phyloP scores from a whole-genome alignment of 2,329 filamentous ascomycete species.

The Cryphonectria parasitica region DNA sequence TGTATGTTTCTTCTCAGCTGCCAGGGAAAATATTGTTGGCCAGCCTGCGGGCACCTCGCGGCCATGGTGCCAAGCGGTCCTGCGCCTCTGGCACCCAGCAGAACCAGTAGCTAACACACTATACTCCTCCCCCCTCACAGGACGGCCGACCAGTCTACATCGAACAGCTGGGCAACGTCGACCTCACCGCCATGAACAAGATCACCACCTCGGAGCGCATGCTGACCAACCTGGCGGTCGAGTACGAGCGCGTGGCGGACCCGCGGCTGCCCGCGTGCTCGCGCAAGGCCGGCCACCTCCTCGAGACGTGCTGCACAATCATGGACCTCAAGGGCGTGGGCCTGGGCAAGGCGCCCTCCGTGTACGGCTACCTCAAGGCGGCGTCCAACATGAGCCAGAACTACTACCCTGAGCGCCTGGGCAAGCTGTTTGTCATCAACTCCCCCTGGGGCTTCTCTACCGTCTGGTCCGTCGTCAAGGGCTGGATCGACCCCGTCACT shows the following conservation, averaged over 20 bases:
- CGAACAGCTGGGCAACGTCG: slow-evolving; percentile 91
- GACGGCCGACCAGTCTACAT: slow-evolving; percentile 98
- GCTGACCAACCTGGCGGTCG: slow-evolving; percentile 92
- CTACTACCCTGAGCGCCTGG: slow-evolving; percentile 97
- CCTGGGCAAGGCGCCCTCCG: slow-evolving; percentile 76
- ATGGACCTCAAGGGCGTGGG: slow-evolving; percentile 97
- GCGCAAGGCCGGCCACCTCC: slow-evolving; percentile 83
- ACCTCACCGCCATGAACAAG: slow-evolving; percentile 87
- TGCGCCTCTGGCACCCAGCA: not conserved
- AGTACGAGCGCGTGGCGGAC: slow-evolving; percentile 96
- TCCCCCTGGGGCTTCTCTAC: slow-evolving; percentile 92
- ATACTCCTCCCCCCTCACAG: slow-evolving; percentile 49
- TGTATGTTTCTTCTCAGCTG: slow-evolving; percentile 44
- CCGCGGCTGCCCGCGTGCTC: slow-evolving; percentile 94
- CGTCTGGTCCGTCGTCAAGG: slow-evolving; percentile 86
- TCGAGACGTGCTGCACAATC: slow-evolving; percentile 98
- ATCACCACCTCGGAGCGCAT: slow-evolving; percentile 93
- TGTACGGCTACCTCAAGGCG: slow-evolving; percentile 85
- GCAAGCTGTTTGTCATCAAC: slow-evolving; percentile 97
- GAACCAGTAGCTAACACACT: not conserved
- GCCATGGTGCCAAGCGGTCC: not conserved
- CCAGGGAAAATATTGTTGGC: not conserved
- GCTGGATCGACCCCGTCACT: slow-evolving; percentile 95
- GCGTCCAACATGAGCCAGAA: slow-evolving; percentile 93
- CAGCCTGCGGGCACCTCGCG: not conserved